These are phyloP conservation scores for Monilinia fructicola DNA, from an alignment of 2,329 filamentous ascomycete genomes.

Conservation along the genomic window DNA sequence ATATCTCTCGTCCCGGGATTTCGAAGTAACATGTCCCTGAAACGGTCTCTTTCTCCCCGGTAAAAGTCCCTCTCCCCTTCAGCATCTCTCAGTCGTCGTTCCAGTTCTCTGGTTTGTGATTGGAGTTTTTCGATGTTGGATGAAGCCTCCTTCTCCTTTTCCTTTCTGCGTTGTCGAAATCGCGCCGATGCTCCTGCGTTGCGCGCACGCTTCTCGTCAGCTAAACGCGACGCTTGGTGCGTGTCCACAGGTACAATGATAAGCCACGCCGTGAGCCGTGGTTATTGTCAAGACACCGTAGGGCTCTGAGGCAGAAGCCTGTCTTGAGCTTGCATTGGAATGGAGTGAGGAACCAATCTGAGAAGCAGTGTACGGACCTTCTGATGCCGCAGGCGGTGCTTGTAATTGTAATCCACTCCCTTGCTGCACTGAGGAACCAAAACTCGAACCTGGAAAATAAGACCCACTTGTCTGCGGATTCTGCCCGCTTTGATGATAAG, in stretches of 20 bases:
- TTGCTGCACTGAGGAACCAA: slow-evolving; percentile 35
- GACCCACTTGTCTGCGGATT: slow-evolving; percentile 30
- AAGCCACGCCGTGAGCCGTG: slow-evolving; percentile 51
- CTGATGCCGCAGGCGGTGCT: slow-evolving; percentile 35
- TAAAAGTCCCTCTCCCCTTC: slow-evolving; percentile 72
- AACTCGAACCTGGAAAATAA: slow-evolving; percentile 39
- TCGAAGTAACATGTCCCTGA: slow-evolving; percentile 64
- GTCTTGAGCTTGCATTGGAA: slow-evolving; percentile 38
- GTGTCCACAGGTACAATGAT: slow-evolving; percentile 71
- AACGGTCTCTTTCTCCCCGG: slow-evolving; percentile 67
- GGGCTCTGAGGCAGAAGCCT: slow-evolving; percentile 39
- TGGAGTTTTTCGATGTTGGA: slow-evolving; percentile 69
- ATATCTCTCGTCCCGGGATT: slow-evolving; percentile 57
- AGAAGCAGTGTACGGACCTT: slow-evolving; percentile 42
- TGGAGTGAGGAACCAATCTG: slow-evolving; percentile 36
- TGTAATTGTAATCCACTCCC: slow-evolving; percentile 39
- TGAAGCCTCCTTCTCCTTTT: slow-evolving; percentile 72
- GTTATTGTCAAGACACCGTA: slow-evolving; percentile 42
- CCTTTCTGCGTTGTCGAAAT: slow-evolving; percentile 78
- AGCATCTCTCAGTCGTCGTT: slow-evolving; percentile 51
- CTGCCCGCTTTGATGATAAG: slow-evolving; percentile 33
- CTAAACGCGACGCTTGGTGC: slow-evolving; percentile 76
- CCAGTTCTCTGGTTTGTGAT: slow-evolving; percentile 67
- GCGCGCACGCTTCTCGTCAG: slow-evolving; percentile 80
- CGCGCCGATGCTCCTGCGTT: slow-evolving; percentile 84